Evolutionary conservation across 805 yeast genomes (phyloP), one percentile per base, ranked within the genome.

Genomic region (Hermanozyma aechmeae): DNA sequence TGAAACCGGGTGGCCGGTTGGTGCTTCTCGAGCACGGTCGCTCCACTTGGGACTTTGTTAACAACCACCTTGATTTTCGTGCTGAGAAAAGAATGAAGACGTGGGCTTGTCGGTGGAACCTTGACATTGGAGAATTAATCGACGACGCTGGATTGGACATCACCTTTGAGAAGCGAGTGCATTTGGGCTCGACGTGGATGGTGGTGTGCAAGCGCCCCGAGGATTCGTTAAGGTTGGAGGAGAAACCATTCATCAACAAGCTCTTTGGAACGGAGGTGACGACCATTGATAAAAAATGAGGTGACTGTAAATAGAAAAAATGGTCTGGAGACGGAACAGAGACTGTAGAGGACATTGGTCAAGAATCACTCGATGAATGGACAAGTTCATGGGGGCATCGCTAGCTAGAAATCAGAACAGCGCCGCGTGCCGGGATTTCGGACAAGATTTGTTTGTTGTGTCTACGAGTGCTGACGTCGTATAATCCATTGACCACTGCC

Each of bases 81-180:
- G 87, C 96, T 3, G 86, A 75, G 37, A 72, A 74, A 42, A 78
- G 96, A 55, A 72, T 87, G 58, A 73, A 79, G 34, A 75, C 79
- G 3, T 92, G 97, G 96, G 98, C 96, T 1, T 92, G 98, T 55
- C 66, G 97, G 48, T 92, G 97, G 96, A 92, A 92, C 50, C 61
- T 92, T 38, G 97, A 92, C 49, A 83, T 92, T 40, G 94, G 87
- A 15, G 93, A 80, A 43, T 65, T 92, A 23, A 68, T 92, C 16
- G 87, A 81, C 48, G 76, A 75, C 34, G 77, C 94, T 5, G 95
- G 94, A 0, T 62, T 92, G 32, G 87, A 81, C 40, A 71, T 92
- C 25, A 83, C 86, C 2, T 76, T 74, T 41, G 89, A 83, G 45
- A 74, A 73, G 38, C 65, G 95, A 39, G 76, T 76, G 13, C 96